These are phyloP conservation scores for Escallonia herrerae DNA, from an alignment of 129 eudicot species.

Conservation along the genomic window DNA sequence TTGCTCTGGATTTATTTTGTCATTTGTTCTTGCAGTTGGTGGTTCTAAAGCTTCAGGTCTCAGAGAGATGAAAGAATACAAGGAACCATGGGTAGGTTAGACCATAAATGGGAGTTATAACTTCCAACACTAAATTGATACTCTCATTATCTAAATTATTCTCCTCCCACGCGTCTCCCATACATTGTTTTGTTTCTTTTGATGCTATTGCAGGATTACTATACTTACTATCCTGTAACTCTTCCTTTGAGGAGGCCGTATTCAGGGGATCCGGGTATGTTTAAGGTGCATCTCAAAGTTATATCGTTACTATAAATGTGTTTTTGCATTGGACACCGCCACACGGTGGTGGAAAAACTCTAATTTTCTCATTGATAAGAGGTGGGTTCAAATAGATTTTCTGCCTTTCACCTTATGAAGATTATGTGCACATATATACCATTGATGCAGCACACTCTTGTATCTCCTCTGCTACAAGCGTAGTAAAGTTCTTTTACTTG, in stretches of 20 bases:
- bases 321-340: too few relatives aligned
- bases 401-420: too few relatives aligned
- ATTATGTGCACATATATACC: not conserved
- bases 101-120: not conserved
- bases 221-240: slow-evolving; percentile 65
- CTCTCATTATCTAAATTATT: not conserved
- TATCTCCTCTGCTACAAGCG: not conserved
- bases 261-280: slow-evolving; percentile 82
- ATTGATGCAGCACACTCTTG: not conserved
- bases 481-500: slow-evolving; percentile 7
- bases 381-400: too few relatives aligned
- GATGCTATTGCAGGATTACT: slow-evolving; percentile 51
- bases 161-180: too few relatives aligned
- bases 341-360: too few relatives aligned
- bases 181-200: too few relatives aligned
- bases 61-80: slow-evolving; percentile 49
- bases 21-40: slow-evolving; percentile 27
- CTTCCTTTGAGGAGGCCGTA: slow-evolving; percentile 87
- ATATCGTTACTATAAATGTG: not conserved
- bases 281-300: slow-evolving; percentile 5
- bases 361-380: too few relatives aligned
- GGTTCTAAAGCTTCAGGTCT: slow-evolving; percentile 10
- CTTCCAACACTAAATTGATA: not conserved
- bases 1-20: not conserved
- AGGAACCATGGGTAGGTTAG: slow-evolving; percentile 89